phyloP scores from a whole-genome alignment of 148 eudicot genomes.

The Simmondsia chinensis region DNA sequence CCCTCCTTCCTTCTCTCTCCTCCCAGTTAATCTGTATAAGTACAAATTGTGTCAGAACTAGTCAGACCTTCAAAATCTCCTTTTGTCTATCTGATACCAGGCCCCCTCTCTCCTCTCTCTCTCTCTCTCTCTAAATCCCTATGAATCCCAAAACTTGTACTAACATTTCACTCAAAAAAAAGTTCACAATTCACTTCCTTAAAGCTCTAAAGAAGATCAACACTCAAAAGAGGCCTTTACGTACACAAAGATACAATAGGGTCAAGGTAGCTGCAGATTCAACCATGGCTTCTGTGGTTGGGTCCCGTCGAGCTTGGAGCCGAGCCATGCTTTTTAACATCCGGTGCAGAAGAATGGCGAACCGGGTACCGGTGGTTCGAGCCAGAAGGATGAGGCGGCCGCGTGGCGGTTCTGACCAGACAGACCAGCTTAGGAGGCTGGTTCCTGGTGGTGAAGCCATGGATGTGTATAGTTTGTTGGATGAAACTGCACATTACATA shows the following conservation, averaged over 20 bases:
- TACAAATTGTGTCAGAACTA: slow-evolving; percentile 40
- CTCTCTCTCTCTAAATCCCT: slow-evolving; percentile 11
- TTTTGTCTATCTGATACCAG: slow-evolving; percentile 30
- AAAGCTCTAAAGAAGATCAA: slow-evolving; percentile 43
- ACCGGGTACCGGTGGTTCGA: neutral
- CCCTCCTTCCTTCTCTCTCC: slow-evolving; percentile 1
- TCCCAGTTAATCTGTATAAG: slow-evolving; percentile 6
- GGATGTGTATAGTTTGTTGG: slow-evolving; percentile 46
- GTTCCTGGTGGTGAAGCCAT: slow-evolving; percentile 76
- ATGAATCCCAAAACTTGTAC: slow-evolving; percentile 2
- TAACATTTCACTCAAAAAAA: slow-evolving; percentile 34
- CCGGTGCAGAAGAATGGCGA: slow-evolving; percentile 2
- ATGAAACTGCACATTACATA: slow-evolving; percentile 73
- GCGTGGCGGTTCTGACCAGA: neutral
- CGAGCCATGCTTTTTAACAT: slow-evolving; percentile 42
- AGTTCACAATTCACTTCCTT: slow-evolving; percentile 43
- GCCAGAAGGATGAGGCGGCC: neutral
- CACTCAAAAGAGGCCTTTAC: slow-evolving; percentile 1
- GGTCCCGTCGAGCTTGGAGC: slow-evolving; percentile 62
- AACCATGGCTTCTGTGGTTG: slow-evolving; percentile 56
- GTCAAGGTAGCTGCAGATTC: slow-evolving; percentile 50
- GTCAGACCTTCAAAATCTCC: slow-evolving; percentile 22
- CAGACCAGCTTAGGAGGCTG: slow-evolving; percentile 33
- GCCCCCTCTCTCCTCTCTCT: slow-evolving; percentile 15
- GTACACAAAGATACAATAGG: slow-evolving; percentile 9